phyloP scores from a whole-genome alignment of 768 basidiomycete species.

The Boletus insuetus region DNA sequence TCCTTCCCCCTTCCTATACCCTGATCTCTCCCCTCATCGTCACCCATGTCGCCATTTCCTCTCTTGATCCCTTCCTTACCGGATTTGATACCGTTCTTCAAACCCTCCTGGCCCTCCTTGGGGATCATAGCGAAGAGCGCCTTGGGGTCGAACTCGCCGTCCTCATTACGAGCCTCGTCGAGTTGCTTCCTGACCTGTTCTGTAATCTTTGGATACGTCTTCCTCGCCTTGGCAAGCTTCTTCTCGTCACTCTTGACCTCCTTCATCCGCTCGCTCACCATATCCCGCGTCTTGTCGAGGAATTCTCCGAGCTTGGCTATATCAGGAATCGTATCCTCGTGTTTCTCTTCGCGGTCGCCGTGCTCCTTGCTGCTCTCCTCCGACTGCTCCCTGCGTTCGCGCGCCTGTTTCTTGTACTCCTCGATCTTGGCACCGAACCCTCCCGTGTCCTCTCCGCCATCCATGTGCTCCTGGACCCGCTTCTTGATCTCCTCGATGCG shows the following conservation, averaged over 20 bases:
- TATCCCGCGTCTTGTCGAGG: conserved; percentile 20
- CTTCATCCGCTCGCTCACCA: conserved; percentile 13
- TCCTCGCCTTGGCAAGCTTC: conserved; percentile 18
- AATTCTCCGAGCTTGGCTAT: conserved; percentile 10
- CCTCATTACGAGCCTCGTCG: background rate
- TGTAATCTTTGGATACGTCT: conserved; percentile 12
- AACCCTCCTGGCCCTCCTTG: conserved; percentile 1
- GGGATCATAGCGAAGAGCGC: conserved; percentile 10
- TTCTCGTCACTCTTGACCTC: conserved; percentile 15
- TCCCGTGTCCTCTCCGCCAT: background rate
- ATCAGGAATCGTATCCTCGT: background rate
- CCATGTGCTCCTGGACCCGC: background rate
- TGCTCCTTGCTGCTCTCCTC: background rate
- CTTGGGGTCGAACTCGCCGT: conserved; percentile 7
- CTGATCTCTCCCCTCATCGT: background rate
- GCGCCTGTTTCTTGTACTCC: background rate
- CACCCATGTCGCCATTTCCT: background rate
- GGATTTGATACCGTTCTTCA: background rate
- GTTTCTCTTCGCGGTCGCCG: background rate
- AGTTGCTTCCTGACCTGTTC: conserved; percentile 12
- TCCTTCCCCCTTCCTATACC: conserved; percentile 9
- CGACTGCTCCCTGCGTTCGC: background rate
- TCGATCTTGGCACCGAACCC: conserved; percentile 6
- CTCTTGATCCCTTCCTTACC: conserved; percentile 4
- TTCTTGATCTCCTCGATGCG: conserved; percentile 5